Base-by-base conservation (phyloP, 306 rosid genomes). In the Adenanthera pavonina region DNA sequence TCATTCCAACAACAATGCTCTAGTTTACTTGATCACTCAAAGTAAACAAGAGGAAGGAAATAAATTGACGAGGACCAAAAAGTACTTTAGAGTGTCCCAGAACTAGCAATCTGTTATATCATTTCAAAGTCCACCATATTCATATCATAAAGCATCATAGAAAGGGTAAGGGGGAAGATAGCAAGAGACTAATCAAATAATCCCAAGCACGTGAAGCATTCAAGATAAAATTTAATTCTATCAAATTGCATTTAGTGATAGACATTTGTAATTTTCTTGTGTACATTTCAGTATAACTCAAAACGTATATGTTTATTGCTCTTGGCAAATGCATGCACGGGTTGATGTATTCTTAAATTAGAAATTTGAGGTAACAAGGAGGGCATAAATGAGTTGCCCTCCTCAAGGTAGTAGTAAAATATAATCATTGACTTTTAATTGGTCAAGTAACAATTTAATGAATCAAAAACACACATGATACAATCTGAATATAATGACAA, bases 171-270 rank as follows among this genome's bases (percentile, higher is more conserved):
- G 36, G 62, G 72, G 52, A 75, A 84, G 54, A 67, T 38, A 69
- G 54, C 64, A 69, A 62, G 70, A 67, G 75, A 76, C 56, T 70
- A 61, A 69, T 52, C 65, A 81, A 79, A 69, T 43, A 70, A 75
- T 16, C 76, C 81, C 82, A 51, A 44, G 74, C 38, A 43, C 0
- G 30, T 7, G 40, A 51, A 75, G 72, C 61, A 44, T 44, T 43
- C 53, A 59, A 56, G 49, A 36, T 56, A 79, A 66, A 83, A 51
- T 48, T 46, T 9, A 34, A 74, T 8, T 35, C 43, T 66, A 35
- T 43, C 57, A 72, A 66, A 43, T 59, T 59, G 34, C 75, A 62
- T 62, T 72, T 78, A 16, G 40, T 54, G 72, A 56, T 66, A 38
- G 20, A 67, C 30, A 60, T 74, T 69, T 40, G 73, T 46, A 68